Conservation (phyloP, 1,139 yeast genomes). For the Candida albicans region DNA sequence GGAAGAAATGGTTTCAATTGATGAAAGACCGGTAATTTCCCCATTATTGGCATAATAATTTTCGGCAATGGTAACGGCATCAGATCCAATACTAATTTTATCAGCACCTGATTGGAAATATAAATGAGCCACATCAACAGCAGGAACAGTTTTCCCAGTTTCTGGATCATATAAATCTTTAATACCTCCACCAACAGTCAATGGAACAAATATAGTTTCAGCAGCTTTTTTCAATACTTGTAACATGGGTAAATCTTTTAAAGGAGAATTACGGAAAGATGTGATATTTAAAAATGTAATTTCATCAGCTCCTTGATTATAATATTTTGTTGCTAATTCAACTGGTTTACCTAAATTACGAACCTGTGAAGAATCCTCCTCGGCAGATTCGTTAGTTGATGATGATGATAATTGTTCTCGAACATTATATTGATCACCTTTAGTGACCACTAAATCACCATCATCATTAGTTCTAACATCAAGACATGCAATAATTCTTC, state of each 20-base stretch:
- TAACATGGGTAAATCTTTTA: slow-evolving; percentile 91
- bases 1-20: slow-evolving; percentile 87
- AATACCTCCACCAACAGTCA: slow-evolving; percentile 97
- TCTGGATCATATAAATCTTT: slow-evolving; percentile 85
- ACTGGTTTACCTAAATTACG: slow-evolving; percentile 96
- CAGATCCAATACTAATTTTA: slow-evolving; percentile 96
- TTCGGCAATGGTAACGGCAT: slow-evolving; percentile 91
- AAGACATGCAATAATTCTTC: slow-evolving; percentile 90
- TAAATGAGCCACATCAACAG: slow-evolving; percentile 83
- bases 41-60: slow-evolving; percentile 61
- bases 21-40: slow-evolving; percentile 68
- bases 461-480: slow-evolving; percentile 94
- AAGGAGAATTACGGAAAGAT: slow-evolving; percentile 89
- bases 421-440: slow-evolving; percentile 97
- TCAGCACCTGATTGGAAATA: slow-evolving; percentile 97
- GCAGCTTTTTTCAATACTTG: slow-evolving; percentile 83
- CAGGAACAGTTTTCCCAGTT: slow-evolving; percentile 68
- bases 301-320: slow-evolving; percentile 94
- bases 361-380: slow-evolving; percentile 50
- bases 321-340: slow-evolving; percentile 85
- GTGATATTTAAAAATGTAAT: slow-evolving; percentile 92
- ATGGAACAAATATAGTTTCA: slow-evolving; percentile 88
- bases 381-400: slow-evolving; percentile 33
- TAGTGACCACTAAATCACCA: slow-evolving; percentile 95
- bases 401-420: slow-evolving; percentile 54